Evolutionary conservation across 2,329 filamentous ascomycete genomes (phyloP), one percentile per base, ranked within the genome.

Genomic region (Ophiostoma novo-ulmi): DNA sequence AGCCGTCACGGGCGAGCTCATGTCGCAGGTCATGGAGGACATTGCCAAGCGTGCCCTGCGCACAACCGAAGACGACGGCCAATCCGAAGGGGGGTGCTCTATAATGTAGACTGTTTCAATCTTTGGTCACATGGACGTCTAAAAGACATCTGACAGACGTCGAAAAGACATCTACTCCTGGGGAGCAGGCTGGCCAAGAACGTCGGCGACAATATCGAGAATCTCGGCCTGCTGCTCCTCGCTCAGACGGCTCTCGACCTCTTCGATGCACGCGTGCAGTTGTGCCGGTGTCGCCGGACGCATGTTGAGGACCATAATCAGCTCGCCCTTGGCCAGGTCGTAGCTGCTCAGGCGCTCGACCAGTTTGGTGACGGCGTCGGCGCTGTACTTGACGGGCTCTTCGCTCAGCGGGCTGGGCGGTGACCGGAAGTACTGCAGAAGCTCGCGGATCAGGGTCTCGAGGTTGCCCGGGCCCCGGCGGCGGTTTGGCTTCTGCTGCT

Each of bases 271-370:
- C 20, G 85, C 85, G 75, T 88, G 88, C 74, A 91, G 81, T 65
- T 85, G 83, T 4, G 85, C 84, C 39, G 83, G 80, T 38, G 82
- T 85, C 31, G 82, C 81, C 0, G 89, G 89, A 13, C 89, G 84
- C 63, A 89, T 79, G 76, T 91, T 91, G 74, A 91, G 77, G 67
- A 91, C 85, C 86, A 90, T 89, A 76, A 91, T 80, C 70, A 89
- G 80, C 78, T 91, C 89, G 70, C 87, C 87, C 80, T 91, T 91
- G 79, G 86, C 86, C 70, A 91, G 82, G 65, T 87, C 83, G 77
- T 85, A 89, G 0, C 81, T 81, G 13, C 83, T 82, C 68, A 91
- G 80, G 35, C 80, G 81, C 75, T 85, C 79, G 58, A 91, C 80
- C 58, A 91, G 83, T 35, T 77, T 78, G 7, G 80, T 75, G 73